Evolutionary conservation across 495 filamentous ascomycete genomes (phyloP), one percentile per base, ranked within the genome.

Genomic region (Extremus antarcticus): DNA sequence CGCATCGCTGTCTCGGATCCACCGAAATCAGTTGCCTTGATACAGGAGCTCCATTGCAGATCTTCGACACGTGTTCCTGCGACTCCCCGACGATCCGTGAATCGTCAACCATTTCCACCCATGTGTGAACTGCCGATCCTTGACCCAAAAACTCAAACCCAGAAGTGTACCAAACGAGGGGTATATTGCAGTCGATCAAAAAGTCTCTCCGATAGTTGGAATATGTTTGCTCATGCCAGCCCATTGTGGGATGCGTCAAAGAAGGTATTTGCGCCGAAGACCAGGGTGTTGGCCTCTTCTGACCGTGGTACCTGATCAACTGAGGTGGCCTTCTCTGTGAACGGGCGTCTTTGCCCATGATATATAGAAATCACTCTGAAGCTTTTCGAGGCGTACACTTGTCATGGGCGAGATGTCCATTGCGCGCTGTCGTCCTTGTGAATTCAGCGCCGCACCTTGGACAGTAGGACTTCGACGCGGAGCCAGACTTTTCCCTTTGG

Each of bases 401-500:
- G 61, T 90, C 89, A 68, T 94, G 86, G 16, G 81, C 76, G 65
- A 94, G 71, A 64, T 95, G 90, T 15, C 89, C 90, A 66, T 94
- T 94, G 25, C 89, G 78, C 23, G 90, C 90, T 29, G 90, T 95
- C 25, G 88, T 94, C 47, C 90, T 75, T 16, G 90, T 95, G 56
- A 95, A 95, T 53, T 94, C 88, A 9, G 90, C 88, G 17, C 88
- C 87, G 63, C 90, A 95, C 54, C 87, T 80, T 16, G 87, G 88
- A 60, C 90, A 95, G 41, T 82, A 81, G 15, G 88, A 87, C 68
- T 94, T 94, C 10, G 85, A 73, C 35, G 90, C 88, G 17, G 86
- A 87, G 9, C 90, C 90, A 1, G 87, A 91, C 66, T 92, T 94
- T 66, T 95, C 90, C n/a, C 90, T 80, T 65, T 95, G 90, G 64